Evolutionary conservation across 2,329 filamentous ascomycete genomes (phyloP).

Genomic region (Colletotrichum agaves): DNA sequence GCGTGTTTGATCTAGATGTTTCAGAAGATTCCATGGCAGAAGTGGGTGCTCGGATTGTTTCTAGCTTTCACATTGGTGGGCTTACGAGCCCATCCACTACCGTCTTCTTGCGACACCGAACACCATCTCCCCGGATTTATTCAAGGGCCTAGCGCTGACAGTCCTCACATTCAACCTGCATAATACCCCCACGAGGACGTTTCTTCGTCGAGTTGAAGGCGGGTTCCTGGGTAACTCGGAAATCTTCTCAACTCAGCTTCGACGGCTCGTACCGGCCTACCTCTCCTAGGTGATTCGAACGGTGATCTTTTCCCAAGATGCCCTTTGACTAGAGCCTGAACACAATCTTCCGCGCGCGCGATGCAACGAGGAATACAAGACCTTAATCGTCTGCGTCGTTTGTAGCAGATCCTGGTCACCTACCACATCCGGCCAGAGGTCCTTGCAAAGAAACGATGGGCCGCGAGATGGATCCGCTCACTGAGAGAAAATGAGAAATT

Average conservation of each 20-base stretch:
- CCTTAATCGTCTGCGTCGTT: no score
- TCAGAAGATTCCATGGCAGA: neutral
- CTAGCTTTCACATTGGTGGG: neutral
- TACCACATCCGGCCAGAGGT: no score
- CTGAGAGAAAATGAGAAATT: no score
- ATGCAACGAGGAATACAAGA: no score
- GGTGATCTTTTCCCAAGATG: neutral
- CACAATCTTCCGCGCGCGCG: no score
- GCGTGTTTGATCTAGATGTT: neutral
- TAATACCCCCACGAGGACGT: neutral
- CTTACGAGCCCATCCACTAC: neutral
- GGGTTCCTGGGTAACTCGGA: neutral
- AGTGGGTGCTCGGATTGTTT: neutral
- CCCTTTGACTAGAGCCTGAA: no score
- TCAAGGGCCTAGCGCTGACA: constrained; percentile 5
- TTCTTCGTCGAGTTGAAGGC: neutral
- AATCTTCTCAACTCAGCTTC: neutral
- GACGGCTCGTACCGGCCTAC: neutral
- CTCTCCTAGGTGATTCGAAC: neutral
- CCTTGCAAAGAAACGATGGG: no score
- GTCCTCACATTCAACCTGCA: neutral
- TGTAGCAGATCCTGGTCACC: no score
- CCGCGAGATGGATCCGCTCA: no score
- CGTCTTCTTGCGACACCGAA: neutral
- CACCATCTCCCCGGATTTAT: neutral